A percentile compares a stretch with the other conserved stretches of the same genome.
These are phyloP conservation scores for Choiromyces venosus DNA, from an alignment of 495 filamentous ascomycete species.

Conservation along the genomic window DNA sequence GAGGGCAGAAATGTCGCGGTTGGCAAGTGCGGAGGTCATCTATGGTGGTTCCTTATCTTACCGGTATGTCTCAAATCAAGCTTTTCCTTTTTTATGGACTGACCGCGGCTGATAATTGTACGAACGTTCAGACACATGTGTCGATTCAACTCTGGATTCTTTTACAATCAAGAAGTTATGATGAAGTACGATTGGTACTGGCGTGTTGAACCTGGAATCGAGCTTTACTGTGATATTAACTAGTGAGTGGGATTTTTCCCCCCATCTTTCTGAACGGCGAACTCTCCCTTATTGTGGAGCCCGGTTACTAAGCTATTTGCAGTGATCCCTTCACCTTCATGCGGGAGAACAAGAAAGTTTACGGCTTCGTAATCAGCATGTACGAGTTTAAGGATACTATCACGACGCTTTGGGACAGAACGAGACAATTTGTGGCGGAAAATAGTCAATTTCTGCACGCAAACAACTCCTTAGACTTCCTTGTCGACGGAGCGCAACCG, in stretches of 20 bases:
- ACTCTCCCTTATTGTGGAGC: not conserved
- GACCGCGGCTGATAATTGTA: not conserved
- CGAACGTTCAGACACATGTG: constrained; percentile 65
- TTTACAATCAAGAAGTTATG: constrained; percentile 89
- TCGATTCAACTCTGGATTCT: constrained; percentile 92
- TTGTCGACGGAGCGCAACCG: constrained; percentile 42
- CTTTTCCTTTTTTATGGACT: not conserved
- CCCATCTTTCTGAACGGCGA: constrained; percentile 49
- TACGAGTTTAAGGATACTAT: constrained; percentile 47
- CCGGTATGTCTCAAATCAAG: constrained; percentile 97
- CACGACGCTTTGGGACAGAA: constrained; percentile 35
- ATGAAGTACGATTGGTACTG: constrained; percentile 84
- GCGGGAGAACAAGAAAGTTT: constrained; percentile 50
- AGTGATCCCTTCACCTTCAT: constrained; percentile 53
- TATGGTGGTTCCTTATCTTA: constrained; percentile 85
- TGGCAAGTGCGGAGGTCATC: constrained; percentile 77
- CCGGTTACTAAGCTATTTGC: not conserved
- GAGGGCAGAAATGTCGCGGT: constrained; percentile 70
- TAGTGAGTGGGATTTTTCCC: constrained; percentile 52
- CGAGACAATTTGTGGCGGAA: constrained; percentile 33
- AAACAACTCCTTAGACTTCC: constrained; percentile 49
- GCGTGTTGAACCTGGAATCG: constrained; percentile 52
- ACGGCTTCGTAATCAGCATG: constrained; percentile 53
- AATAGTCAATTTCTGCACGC: constrained; percentile 31
- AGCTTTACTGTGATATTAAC: constrained; percentile 46